Base-by-base conservation (phyloP, 495 filamentous ascomycete genomes). In the Annulohypoxylon bovei region DNA sequence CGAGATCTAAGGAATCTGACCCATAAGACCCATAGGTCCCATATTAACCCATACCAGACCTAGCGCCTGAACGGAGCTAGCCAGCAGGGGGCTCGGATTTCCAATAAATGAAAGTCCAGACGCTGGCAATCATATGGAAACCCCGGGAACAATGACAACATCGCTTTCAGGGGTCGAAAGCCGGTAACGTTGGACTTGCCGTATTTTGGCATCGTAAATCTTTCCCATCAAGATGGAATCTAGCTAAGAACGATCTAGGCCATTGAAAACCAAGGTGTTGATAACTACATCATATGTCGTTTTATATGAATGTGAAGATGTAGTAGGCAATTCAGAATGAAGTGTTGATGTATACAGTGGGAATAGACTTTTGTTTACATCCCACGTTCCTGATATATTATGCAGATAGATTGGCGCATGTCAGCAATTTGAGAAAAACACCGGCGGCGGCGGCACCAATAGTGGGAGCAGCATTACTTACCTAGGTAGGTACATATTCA, bases 1-100 rank as follows among this genome's bases (percentile, higher is more conserved):
- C 20, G 18, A 71, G 68, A 71, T 71, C 68, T 63, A 46, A 28
- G 18, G 49, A 67, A 72, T 68, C 64, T 64, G 69, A 63, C 20
- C 69, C 60, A 65, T 72, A 47, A 3, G 22, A 12, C 46, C 46
- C 23, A 65, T 72, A 47, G 2, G 22, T 4, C 46, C 46, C 23
- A 50, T 50, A n/a, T 25, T 25, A 25, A 47, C 46, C 46, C 46
- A 28, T 50, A 50, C 22, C 39, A 42, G 39, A 42, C 63, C 60
- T 56, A 25, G 25, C 42, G 25, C 53, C 53, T 54, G 42, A 55
- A 67, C 59, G 58, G 68, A 54, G 68, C 33, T n/a, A 63, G 20
- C 32, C 4, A 57, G 50, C 8, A 54, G 53, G 59, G 60, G 62
- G 23, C 7, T n/a, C 28, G 27, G 49, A 59, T 54, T 46, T 57